Evolutionary conservation across 192 early-diverging fungal genomes (phyloP).

Genomic region (Phlyctochytrium arcticum): DNA sequence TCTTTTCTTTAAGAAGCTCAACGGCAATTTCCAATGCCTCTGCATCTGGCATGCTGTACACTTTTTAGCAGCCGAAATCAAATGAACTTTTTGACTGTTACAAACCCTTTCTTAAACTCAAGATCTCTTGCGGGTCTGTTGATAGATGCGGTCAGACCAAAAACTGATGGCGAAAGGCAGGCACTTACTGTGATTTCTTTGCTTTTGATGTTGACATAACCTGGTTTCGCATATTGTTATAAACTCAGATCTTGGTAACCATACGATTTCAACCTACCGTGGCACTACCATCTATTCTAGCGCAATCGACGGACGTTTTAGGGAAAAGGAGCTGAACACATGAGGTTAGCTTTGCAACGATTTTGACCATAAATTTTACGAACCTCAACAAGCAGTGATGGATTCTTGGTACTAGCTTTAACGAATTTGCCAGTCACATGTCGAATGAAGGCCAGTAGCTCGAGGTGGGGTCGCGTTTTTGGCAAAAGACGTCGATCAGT

Average conservation of each 20-base stretch:
- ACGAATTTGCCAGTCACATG: constrained; percentile 53
- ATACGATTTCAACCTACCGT: too few relatives aligned
- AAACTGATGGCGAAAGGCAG: constrained; percentile 21
- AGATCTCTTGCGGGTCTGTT: not conserved
- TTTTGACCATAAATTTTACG: not conserved
- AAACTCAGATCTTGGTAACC: too few relatives aligned
- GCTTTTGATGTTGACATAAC: too few relatives aligned
- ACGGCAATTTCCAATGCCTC: constrained; percentile 52
- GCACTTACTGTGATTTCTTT: too few relatives aligned
- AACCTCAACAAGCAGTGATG: constrained; percentile 55
- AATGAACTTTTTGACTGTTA: not conserved
- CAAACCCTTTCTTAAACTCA: constrained; percentile 15
- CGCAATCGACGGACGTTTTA: constrained; percentile 36
- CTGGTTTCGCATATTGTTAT: too few relatives aligned
- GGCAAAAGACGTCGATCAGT: constrained; percentile 22
- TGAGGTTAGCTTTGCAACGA: not conserved
- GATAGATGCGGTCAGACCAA: constrained; percentile 1
- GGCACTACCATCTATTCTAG: constrained; percentile 27
- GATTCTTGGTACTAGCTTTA: constrained; percentile 49
- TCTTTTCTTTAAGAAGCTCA: constrained; percentile 36
- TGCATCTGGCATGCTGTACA: constrained; percentile 24
- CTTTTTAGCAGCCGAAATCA: not conserved
- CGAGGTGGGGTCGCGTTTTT: constrained; percentile 24
- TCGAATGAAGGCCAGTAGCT: constrained; percentile 53
- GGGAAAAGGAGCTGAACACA: constrained; percentile 41